Conservation (phyloP, 2,329 filamentous ascomycete species). For the Pochonia chlamydosporia region DNA sequence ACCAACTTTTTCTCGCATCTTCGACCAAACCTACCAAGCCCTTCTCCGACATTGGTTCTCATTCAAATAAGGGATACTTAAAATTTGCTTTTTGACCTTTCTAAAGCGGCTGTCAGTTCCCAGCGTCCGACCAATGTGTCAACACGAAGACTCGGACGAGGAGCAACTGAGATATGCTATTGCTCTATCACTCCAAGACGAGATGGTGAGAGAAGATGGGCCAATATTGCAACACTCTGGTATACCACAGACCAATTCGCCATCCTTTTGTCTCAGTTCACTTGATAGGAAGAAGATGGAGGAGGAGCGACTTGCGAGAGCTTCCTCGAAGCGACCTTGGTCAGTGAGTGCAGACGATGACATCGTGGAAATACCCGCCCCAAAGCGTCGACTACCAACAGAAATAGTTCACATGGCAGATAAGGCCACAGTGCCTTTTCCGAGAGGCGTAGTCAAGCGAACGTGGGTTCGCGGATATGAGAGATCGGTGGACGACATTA, state of each 20-base stretch:
- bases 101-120: not conserved
- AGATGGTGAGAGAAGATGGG: conserved; percentile 5
- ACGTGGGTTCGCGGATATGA: conserved; percentile 67
- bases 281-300: conserved; percentile 83
- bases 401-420: conserved; percentile 10
- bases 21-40: no score
- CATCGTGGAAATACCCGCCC: conserved; percentile 21
- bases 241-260: not conserved
- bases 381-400: conserved; percentile 16
- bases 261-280: conserved; percentile 36
- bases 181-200: conserved; percentile 45
- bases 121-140: conserved; percentile 12
- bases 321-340: conserved; percentile 47
- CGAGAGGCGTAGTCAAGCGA: conserved; percentile 66
- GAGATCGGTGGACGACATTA: conserved; percentile 66
- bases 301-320: conserved; percentile 67
- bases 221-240: not conserved
- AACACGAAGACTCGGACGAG: conserved; percentile 42
- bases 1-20: no score
- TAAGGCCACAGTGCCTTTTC: conserved; percentile 31
- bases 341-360: conserved; percentile 20
- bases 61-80: no score
- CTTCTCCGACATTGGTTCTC: no score
- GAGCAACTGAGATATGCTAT: conserved; percentile 57
- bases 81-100: no score